phyloP scores from a whole-genome alignment of 805 yeast species.

The Tetrapisispora nanseiensis region DNA sequence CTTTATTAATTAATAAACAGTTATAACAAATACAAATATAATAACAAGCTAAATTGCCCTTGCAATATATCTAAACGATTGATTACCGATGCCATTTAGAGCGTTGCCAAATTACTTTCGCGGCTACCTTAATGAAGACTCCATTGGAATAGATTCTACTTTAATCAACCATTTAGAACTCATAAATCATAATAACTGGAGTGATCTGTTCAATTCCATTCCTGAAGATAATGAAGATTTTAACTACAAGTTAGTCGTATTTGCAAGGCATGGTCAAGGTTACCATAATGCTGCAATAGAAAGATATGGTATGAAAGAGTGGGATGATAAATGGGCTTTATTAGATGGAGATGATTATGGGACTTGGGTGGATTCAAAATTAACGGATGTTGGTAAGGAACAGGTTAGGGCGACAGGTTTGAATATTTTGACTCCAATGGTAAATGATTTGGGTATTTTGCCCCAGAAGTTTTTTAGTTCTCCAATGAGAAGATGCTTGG shows the following conservation, averaged over 20 bases:
- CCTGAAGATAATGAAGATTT: slow-evolving; percentile 14
- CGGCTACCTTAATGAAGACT: slow-evolving; percentile 8
- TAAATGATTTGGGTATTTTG: slow-evolving; percentile 39
- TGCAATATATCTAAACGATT: background rate
- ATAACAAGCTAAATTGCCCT: background rate
- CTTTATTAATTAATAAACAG: too few species aligned
- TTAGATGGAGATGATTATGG: slow-evolving; percentile 45
- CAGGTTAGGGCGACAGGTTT: slow-evolving; percentile 43
- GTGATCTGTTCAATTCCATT: slow-evolving; percentile 12
- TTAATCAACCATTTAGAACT: slow-evolving; percentile 12
- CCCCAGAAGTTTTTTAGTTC: slow-evolving; percentile 49
- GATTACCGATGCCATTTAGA: slow-evolving; percentile 1
- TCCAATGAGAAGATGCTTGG: slow-evolving; percentile 56
- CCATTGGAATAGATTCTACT: slow-evolving; percentile 10
- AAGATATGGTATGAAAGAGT: slow-evolving; percentile 45
- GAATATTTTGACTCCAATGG: slow-evolving; percentile 14
- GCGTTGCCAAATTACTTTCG: slow-evolving; percentile 23
- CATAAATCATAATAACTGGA: slow-evolving; percentile 13
- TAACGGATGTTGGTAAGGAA: slow-evolving; percentile 44
- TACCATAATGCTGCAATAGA: slow-evolving; percentile 48
- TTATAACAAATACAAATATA: background rate
- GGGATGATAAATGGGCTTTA: slow-evolving; percentile 48
- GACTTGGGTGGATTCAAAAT: slow-evolving; percentile 41
- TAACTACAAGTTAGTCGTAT: slow-evolving; percentile 14
- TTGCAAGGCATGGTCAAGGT: slow-evolving; percentile 60